A percentile compares a stretch with the other conserved stretches of the same genome.
These are phyloP conservation scores for Ustulina deusta DNA, from an alignment of 2,329 filamentous ascomycete genomes.

Conservation along the genomic window DNA sequence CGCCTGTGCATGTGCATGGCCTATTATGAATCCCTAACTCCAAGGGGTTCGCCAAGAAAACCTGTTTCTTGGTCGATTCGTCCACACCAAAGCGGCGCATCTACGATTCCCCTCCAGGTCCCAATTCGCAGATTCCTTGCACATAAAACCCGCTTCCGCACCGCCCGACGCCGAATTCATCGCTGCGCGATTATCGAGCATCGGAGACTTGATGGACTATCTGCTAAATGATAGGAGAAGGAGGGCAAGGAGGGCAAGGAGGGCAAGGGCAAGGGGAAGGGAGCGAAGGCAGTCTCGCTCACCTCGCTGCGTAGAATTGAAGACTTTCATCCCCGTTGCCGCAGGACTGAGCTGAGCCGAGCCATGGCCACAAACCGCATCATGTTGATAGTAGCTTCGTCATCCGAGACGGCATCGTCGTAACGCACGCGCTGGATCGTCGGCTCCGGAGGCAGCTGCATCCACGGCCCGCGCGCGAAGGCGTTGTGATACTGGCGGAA, in stretches of 20 bases:
- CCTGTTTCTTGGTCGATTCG: not conserved
- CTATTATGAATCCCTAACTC: too few relatives aligned
- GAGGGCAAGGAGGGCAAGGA: too few relatives aligned
- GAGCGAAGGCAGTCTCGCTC: slow-evolving; percentile 45
- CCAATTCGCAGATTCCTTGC: slow-evolving; percentile 30
- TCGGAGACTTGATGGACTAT: too few relatives aligned
- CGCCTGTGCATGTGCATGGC: too few relatives aligned
- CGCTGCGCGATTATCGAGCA: slow-evolving; percentile 50
- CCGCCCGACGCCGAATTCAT: slow-evolving; percentile 22
- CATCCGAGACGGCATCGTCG: slow-evolving; percentile 33
- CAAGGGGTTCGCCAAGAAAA: not conserved
- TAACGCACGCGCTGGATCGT: slow-evolving; percentile 34
- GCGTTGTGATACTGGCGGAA: slow-evolving; percentile 38
- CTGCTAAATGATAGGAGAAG: too few relatives aligned
- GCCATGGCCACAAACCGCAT: slow-evolving; percentile 37
- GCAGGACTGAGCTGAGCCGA: slow-evolving; percentile 34
- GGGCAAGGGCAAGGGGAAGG: too few relatives aligned
- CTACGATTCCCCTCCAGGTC: not conserved
- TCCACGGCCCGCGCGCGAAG: slow-evolving; percentile 34
- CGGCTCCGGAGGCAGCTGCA: slow-evolving; percentile 33
- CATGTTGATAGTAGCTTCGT: slow-evolving; percentile 38
- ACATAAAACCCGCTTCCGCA: slow-evolving; percentile 37
- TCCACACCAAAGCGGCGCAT: not conserved
- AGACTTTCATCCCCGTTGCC: slow-evolving; percentile 1
- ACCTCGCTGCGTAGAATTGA: slow-evolving; percentile 21